Base-by-base conservation (phyloP, 495 filamentous ascomycete species). In the Daldinia loculata region DNA sequence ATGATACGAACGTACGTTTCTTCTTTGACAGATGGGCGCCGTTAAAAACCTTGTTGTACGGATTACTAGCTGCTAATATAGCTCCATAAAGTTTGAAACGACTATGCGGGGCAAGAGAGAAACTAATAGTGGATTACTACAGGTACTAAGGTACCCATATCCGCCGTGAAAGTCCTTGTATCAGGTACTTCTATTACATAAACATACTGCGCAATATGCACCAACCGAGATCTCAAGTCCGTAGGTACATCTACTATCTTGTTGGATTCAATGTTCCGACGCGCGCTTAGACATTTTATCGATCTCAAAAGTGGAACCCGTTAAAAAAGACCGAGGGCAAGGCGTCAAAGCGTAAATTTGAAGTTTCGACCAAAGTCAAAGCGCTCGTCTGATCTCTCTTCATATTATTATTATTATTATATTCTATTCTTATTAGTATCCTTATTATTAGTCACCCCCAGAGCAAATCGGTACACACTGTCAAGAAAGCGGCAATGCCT, bases 381-480 rank as follows among this genome's bases (percentile, higher is more conserved):
- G 70, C 70, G 70, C 66, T 73, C 70, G 70, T 73, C 70, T 73
- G 70, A 73, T 73, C 70, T 68, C 65, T 67, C 50, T 30, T 61
- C 43, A 39, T 60, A n/a, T 56, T 41, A 34, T 38, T 29, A n/a
- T 34, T 39, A n/a, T 55, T 41, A 22, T 59, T 61, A 61, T 69
- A 55, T 66, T 36, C 61, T 30, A 29, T 19, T 48, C n/a, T 19
- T 4, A 32, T 22, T 19, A 48, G 8, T 19, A 11, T 24, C 27
- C 45, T 63, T 41, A 62, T 62, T 60, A 63, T 63, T 63, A 48
- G 4, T 56, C 32, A 27, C 30, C 45, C 27, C 58, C 9, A 38
- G 52, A 17, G 24, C 24, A 17, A 27, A 34, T 55, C 45, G 32
- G 45, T 56, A 52, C 56, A 61, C 30, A 41, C 43, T 63, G 43